Conservation (phyloP, 192 early-diverging fungal species). For the Gonapodya prolifera region DNA sequence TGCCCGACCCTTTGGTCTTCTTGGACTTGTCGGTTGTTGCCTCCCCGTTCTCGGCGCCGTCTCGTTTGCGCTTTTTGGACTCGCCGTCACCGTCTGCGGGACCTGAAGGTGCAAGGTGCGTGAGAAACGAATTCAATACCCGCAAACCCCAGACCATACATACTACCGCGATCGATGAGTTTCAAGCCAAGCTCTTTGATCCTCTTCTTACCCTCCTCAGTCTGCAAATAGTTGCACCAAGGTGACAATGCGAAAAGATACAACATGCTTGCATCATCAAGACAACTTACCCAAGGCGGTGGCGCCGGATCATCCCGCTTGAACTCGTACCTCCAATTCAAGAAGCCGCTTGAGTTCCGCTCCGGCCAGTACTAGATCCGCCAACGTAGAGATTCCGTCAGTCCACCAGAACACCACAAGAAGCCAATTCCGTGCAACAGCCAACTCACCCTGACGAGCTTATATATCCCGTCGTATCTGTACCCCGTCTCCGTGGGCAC, state of each 20-base stretch:
- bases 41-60: background rate
- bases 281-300: constrained; percentile 36
- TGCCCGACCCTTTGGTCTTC: background rate
- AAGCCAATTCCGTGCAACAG: too few species aligned
- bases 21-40: background rate
- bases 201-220: constrained; percentile 26
- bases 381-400: too few species aligned
- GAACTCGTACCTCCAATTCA: constrained; percentile 50
- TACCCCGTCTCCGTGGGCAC: constrained; percentile 32
- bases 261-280: too few species aligned
- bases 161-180: constrained; percentile 18
- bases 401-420: too few species aligned
- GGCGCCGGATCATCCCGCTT: constrained; percentile 48
- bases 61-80: background rate
- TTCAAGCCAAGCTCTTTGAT: constrained; percentile 28
- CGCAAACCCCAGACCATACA: too few species aligned
- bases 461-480: constrained; percentile 57
- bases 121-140: too few species aligned
- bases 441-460: constrained; percentile 27
- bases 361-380: background rate
- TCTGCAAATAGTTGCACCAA: too few species aligned
- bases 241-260: too few species aligned
- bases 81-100: background rate
- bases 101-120: background rate
- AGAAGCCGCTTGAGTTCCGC: constrained; percentile 22